Percentiles rank a stretch among this genome's conserved stretches.
These are phyloP conservation scores for Agrocybe praecox DNA, from an alignment of 768 basidiomycete genomes.

Conservation along the genomic window DNA sequence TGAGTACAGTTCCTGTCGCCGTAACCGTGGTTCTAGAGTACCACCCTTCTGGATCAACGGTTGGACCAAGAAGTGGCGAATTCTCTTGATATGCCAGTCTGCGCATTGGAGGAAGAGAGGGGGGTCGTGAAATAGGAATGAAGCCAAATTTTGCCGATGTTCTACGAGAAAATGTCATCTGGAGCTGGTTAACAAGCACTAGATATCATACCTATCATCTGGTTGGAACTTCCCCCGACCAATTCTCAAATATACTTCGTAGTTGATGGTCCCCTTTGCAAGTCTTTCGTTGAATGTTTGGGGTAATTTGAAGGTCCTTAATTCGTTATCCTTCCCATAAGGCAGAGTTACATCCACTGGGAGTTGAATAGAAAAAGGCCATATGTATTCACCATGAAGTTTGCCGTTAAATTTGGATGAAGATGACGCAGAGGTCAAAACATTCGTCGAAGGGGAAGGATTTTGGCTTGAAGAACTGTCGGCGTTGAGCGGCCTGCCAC, in stretches of 20 bases:
- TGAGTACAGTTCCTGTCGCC: constrained; percentile 32
- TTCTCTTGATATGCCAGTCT: constrained; percentile 38
- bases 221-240: constrained; percentile 10
- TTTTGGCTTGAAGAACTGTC: not conserved
- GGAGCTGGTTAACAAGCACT: not conserved
- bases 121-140: constrained; percentile 32
- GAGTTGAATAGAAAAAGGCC: constrained; percentile 41
- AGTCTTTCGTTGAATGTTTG: constrained; percentile 43
- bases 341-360: constrained; percentile 35
- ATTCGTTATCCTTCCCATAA: constrained; percentile 17
- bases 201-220: constrained; percentile 11
- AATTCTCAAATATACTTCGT: constrained; percentile 34
- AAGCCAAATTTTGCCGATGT: constrained; percentile 33
- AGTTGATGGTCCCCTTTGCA: constrained; percentile 37
- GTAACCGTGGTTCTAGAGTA: constrained; percentile 26
- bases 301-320: constrained; percentile 31
- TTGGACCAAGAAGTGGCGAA: constrained; percentile 36
- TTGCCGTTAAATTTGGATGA: constrained; percentile 24
- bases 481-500: constrained; percentile 24
- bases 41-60: constrained; percentile 45
- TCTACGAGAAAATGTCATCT: constrained; percentile 15
- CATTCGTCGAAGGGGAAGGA: not conserved
- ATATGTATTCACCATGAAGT: constrained; percentile 35
- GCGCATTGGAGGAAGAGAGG: constrained; percentile 32
- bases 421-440: not conserved